Evolutionary conservation across 352 stramenopile genomes (phyloP), one percentile per base, ranked within the genome.

Genomic region (Globisporangium heterothallicum): DNA sequence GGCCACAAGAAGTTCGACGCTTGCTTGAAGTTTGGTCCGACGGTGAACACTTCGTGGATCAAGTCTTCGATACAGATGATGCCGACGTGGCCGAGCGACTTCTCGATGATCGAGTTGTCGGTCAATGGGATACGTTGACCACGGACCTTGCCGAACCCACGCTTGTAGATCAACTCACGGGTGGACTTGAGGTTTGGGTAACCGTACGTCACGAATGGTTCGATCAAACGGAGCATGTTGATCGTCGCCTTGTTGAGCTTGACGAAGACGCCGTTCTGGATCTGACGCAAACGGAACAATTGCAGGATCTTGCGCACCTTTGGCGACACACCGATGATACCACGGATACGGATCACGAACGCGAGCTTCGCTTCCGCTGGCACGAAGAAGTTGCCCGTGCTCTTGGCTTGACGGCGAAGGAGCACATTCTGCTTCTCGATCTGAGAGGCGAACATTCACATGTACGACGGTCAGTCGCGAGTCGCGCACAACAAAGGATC

Each of bases 1-100:
- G 97, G 96, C 97, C 97, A 99, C 56, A 99, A 85, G 80, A 99
- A 99, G 94, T 99, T 99, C 57, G 96, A 95, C 45, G 92, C 96
- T 65, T 97, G 65, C 88, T 99, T 99, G 92, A 99, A 99, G 88
- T 99, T 70, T 51, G 97, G 93, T 65, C 97, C 97, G 55, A 98
- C 92, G 56, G 96, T 99, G 91, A 89, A 98, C 61, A 99, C 96
- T 76, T 99, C 97, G 86, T 99, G 96, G 74, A 99, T 97, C 45
- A 99, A 66, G 76, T 99, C 97, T 54, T 99, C 97, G 59, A 98
- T 92, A 87, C 97, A 99, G 73, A 98, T 96, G 70, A 99, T 98
- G 53, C 96, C 96, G 58, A 91, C 74, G 62, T 97, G 80, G 63
- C 88, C 92, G 54, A 99, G 86, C 53, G 80, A 91, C 55, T 98